Percentiles rank a stretch among this genome's conserved stretches.
Conservation (phyloP, 2,329 filamentous ascomycete genomes). For the Xylariaceae sp. region DNA sequence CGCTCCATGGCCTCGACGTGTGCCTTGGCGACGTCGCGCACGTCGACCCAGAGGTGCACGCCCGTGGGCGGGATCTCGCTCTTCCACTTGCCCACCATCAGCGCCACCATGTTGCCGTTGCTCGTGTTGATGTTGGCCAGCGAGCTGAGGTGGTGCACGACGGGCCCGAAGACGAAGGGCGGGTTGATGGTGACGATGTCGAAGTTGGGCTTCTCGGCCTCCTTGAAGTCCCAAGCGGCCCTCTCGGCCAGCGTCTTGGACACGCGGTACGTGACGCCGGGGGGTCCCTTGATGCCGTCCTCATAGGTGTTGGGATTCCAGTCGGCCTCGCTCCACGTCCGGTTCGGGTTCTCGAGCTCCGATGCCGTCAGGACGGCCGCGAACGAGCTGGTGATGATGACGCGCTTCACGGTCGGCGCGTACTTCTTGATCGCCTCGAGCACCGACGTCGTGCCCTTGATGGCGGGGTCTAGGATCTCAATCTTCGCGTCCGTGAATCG, state of each 20-base stretch:
- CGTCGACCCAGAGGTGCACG: constrained; percentile 60
- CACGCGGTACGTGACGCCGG: constrained; percentile 57
- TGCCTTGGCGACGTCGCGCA: constrained; percentile 61
- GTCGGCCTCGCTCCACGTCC: constrained; percentile 54
- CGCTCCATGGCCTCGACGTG: constrained; percentile 60
- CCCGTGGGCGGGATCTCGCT: constrained; percentile 50
- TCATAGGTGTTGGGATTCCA: constrained; percentile 62
- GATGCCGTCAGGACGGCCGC: constrained; percentile 56
- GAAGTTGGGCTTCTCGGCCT: constrained; percentile 51
- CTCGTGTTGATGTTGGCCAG: constrained; percentile 60
- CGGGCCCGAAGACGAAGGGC: constrained; percentile 61
- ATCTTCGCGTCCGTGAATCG: constrained; percentile 56
- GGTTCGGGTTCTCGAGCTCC: constrained; percentile 46
- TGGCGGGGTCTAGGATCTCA: constrained; percentile 64
- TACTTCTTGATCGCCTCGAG: constrained; percentile 71
- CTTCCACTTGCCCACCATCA: constrained; percentile 59
- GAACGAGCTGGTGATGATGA: constrained; percentile 68
- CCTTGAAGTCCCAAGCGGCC: constrained; percentile 61
- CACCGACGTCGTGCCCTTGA: constrained; percentile 70
- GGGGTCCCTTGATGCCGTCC: constrained; percentile 48
- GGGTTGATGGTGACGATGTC: constrained; percentile 62
- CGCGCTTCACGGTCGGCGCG: constrained; percentile 68
- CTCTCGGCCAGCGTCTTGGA: constrained; percentile 62
- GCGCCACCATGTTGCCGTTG: constrained; percentile 57
- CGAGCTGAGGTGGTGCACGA: constrained; percentile 54